phyloP scores from a whole-genome alignment of 495 filamentous ascomycete genomes.

The Diplogelasinospora grovesii region DNA sequence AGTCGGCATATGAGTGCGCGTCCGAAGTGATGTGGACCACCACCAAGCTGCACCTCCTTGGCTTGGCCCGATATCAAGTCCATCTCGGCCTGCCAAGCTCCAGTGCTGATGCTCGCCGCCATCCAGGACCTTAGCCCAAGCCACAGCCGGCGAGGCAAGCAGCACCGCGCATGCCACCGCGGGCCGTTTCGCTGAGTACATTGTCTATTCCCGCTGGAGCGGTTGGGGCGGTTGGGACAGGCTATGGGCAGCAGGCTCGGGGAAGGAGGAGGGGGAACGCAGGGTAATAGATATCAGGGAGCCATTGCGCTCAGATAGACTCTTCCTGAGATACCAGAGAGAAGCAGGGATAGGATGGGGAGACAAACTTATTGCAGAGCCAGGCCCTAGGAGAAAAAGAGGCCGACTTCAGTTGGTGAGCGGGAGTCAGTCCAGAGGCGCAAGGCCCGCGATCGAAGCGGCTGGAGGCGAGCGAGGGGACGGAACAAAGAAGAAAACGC shows the following conservation, averaged over 20 bases:
- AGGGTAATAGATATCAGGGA: constrained; percentile 9
- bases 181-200: constrained; percentile 10
- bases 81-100: neutral
- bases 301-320: constrained; percentile 10
- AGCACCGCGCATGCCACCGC: constrained; percentile 7
- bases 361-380: constrained; percentile 17
- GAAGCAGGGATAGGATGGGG: constrained; percentile 5
- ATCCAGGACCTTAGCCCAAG: constrained; percentile 8
- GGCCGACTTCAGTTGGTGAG: constrained; percentile 13
- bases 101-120: neutral
- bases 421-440: constrained; percentile 17
- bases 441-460: constrained; percentile 10
- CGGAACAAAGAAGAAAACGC: constrained; percentile 12
- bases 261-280: constrained; percentile 1
- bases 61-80: constrained; percentile 1
- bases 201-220: constrained; percentile 7
- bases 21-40: constrained; percentile 1
- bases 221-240: neutral
- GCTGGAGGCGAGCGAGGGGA: constrained; percentile 2
- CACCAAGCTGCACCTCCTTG: neutral
- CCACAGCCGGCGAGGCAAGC: constrained; percentile 6
- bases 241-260: neutral
- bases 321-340: neutral
- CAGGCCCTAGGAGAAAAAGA: constrained; percentile 9
- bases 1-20: neutral